Percentiles rank a stretch among this genome's conserved stretches.
Conservation (phyloP, 2,329 filamentous ascomycete species). For the Diplodia mutila region DNA sequence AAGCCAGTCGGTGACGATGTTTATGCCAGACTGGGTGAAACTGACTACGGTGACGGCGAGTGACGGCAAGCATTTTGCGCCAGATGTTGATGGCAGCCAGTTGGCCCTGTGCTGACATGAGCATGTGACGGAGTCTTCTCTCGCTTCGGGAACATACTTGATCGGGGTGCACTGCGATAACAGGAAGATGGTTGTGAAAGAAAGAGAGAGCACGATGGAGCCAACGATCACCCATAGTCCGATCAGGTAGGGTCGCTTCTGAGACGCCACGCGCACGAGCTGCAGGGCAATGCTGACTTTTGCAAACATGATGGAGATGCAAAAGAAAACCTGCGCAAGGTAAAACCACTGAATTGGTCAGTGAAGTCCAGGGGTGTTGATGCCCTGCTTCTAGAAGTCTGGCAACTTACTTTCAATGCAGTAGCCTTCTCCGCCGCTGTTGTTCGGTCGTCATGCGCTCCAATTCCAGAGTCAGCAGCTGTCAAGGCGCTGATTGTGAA, state of each 20-base stretch:
- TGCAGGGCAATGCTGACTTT: slow-evolving; percentile 43
- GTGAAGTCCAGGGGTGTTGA: slow-evolving; percentile 1
- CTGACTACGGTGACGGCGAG: slow-evolving; percentile 17
- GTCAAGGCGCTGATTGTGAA: slow-evolving; percentile 35
- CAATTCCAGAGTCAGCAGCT: slow-evolving; percentile 38
- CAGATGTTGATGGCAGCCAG: background rate
- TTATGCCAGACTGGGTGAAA: slow-evolving; percentile 32
- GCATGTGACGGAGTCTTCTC: background rate
- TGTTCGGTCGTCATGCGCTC: slow-evolving; percentile 31
- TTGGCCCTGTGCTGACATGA: background rate
- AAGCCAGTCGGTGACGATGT: slow-evolving; percentile 44
- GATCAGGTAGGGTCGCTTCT: slow-evolving; percentile 34
- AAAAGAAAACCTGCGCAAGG: slow-evolving; percentile 43
- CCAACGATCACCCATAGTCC: slow-evolving; percentile 37
- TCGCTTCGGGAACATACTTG: background rate
- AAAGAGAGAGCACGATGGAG: slow-evolving; percentile 35
- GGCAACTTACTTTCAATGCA: slow-evolving; percentile 27
- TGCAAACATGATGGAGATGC: slow-evolving; percentile 40
- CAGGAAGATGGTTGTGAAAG: slow-evolving; percentile 43
- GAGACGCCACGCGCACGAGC: slow-evolving; percentile 40
- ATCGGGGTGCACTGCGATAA: slow-evolving; percentile 36
- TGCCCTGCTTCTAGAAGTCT: background rate
- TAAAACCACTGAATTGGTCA: slow-evolving; percentile 40
- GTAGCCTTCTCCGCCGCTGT: background rate
- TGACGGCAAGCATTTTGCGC: slow-evolving; percentile 9